phyloP scores from a whole-genome alignment of 768 basidiomycete species.

The Mycena maculata region DNA sequence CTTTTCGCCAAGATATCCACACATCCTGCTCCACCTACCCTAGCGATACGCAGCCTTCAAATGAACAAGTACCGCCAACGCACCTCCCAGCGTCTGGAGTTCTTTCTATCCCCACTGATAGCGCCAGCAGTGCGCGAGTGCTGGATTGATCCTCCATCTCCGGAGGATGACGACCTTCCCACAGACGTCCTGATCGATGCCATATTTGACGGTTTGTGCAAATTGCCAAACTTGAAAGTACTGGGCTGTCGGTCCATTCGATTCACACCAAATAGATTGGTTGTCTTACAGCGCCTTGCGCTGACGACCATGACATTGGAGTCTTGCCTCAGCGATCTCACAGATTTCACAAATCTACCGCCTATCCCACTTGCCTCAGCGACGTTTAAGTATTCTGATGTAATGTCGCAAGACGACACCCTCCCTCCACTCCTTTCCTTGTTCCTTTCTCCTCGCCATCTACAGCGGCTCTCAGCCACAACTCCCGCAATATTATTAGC shows the following conservation, averaged over 20 bases:
- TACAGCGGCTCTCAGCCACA: slow-evolving; percentile 25
- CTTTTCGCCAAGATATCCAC: slow-evolving; percentile 30
- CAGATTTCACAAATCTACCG: slow-evolving; percentile 7
- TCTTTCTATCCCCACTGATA: slow-evolving; percentile 30
- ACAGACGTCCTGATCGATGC: slow-evolving; percentile 33
- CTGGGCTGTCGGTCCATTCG: slow-evolving; percentile 25
- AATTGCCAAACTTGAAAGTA: slow-evolving; percentile 29
- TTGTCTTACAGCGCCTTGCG: slow-evolving; percentile 20
- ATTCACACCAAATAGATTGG: slow-evolving; percentile 20
- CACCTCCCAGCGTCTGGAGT: slow-evolving; percentile 26
- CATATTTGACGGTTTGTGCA: slow-evolving; percentile 32
- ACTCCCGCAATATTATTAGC: slow-evolving; percentile 22
- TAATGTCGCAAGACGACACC: slow-evolving; percentile 3
- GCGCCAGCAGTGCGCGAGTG: slow-evolving; percentile 34
- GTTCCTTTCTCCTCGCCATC: slow-evolving; percentile 32
- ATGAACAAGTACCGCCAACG: slow-evolving; percentile 25
- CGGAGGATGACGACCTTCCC: slow-evolving; percentile 32
- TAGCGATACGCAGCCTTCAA: slow-evolving; percentile 15
- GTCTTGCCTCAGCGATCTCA: slow-evolving; percentile 28
- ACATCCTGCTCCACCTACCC: slow-evolving; percentile 13
- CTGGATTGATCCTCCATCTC: slow-evolving; percentile 30
- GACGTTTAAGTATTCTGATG: slow-evolving; percentile 24
- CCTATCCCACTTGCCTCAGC: slow-evolving; percentile 21
- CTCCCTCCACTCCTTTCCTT: slow-evolving; percentile 25
- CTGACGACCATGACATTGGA: slow-evolving; percentile 27